Conservation (phyloP, 441 rosid species). For the Bruguiera hainesii region DNA sequence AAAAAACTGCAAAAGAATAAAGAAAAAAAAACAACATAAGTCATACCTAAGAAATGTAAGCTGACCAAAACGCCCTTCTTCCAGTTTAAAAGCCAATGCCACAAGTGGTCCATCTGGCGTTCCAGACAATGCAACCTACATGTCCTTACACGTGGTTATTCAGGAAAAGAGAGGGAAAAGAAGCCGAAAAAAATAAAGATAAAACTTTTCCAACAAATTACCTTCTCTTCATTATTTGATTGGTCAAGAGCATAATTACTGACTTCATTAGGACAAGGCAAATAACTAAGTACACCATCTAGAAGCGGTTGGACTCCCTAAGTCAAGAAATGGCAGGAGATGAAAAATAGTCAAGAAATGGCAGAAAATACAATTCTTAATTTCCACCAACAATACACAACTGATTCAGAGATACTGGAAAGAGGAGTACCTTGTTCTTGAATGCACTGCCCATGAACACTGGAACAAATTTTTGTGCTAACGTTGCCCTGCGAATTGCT, state of each 20-base stretch:
- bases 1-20: slow-evolving; percentile 11
- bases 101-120: slow-evolving; percentile 96
- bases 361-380: background rate
- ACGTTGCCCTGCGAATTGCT: slow-evolving; percentile 91
- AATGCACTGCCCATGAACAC: slow-evolving; percentile 99
- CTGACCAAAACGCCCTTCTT: slow-evolving; percentile 98
- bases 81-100: slow-evolving; percentile 98
- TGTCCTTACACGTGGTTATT: slow-evolving; percentile 13
- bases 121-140: slow-evolving; percentile 77
- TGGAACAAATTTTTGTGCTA: slow-evolving; percentile 81
- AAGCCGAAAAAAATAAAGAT: background rate
- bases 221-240: slow-evolving; percentile 83
- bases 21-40: slow-evolving; percentile 6
- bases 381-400: background rate
- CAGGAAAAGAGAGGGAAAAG: background rate
- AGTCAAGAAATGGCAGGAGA: slow-evolving; percentile 14
- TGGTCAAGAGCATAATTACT: slow-evolving; percentile 93
- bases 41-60: slow-evolving; percentile 81
- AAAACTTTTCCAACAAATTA: slow-evolving; percentile 18
- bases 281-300: slow-evolving; percentile 80
- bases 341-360: slow-evolving; percentile 11
- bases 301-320: slow-evolving; percentile 97
- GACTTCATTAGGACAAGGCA: slow-evolving; percentile 94
- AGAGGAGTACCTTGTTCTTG: slow-evolving; percentile 82
- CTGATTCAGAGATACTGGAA: background rate